Conservation (phyloP, 768 basidiomycete genomes). For the Leucosporidium yakuticum region DNA sequence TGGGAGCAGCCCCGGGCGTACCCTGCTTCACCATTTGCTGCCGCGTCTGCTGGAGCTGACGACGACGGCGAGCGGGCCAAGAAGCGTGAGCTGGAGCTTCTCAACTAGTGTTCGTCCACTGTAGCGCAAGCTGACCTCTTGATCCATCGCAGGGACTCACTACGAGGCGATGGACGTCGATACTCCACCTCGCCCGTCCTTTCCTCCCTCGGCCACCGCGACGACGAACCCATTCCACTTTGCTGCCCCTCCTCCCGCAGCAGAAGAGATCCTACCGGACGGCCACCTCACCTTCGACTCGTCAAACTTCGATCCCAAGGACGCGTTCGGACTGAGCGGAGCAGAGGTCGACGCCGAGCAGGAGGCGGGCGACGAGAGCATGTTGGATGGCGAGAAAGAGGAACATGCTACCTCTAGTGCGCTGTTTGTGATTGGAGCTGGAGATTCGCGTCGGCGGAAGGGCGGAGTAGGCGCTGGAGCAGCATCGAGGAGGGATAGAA, state of each 20-base stretch:
- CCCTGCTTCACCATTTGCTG: conserved; percentile 12
- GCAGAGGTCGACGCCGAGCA: conserved; percentile 3
- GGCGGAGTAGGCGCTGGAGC: conserved; percentile 14
- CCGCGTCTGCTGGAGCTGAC: not conserved
- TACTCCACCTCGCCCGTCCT: conserved; percentile 24
- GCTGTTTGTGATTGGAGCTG: not conserved
- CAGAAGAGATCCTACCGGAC: not conserved
- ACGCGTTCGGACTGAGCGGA: conserved; percentile 15
- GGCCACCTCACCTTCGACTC: conserved; percentile 11
- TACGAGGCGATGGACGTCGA: conserved; percentile 37
- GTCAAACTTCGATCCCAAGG: not conserved
- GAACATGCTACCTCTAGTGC: not conserved
- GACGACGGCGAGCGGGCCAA: conserved; percentile 16
- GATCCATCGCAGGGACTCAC: conserved; percentile 20
- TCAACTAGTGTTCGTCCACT: fast-evolving
- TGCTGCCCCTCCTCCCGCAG: not conserved
- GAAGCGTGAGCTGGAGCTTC: conserved; percentile 16
- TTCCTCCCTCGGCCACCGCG: not conserved
- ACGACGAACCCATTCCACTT: conserved; percentile 14
- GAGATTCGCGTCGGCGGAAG: not conserved
- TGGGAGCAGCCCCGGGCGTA: conserved; percentile 40
- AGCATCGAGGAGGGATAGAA: conserved; percentile 10
- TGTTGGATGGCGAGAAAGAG: no score
- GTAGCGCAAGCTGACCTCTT: not conserved
- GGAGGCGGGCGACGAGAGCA: not conserved